Conservation (phyloP, 208 protist genomes). For the Trypanosoma conorhini region DNA sequence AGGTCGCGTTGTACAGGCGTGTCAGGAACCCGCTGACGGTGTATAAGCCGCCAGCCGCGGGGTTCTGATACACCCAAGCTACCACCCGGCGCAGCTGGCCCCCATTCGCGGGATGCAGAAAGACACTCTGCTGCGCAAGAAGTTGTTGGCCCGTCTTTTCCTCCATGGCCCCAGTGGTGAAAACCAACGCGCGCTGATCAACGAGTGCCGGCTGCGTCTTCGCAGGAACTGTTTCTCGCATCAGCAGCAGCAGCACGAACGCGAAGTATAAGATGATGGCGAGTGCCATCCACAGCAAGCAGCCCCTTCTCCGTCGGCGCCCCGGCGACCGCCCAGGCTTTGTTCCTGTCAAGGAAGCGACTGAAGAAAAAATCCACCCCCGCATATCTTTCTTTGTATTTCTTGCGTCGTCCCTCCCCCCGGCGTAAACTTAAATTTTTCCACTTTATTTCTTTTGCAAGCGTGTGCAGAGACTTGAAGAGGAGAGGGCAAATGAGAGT, state of each 20-base stretch:
- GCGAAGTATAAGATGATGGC: neutral
- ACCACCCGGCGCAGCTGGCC: neutral
- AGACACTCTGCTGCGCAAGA: neutral
- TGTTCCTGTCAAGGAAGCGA: neutral
- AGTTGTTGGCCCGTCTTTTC: neutral
- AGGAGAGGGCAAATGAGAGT: too few relatives aligned
- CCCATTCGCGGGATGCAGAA: neutral
- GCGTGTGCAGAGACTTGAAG: too few relatives aligned
- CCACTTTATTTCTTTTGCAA: too few relatives aligned
- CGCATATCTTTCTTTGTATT: too few relatives aligned
- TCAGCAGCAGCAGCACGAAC: neutral
- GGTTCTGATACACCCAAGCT: neutral
- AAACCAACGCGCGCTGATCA: neutral
- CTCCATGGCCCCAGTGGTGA: neutral
- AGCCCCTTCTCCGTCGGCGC: neutral
- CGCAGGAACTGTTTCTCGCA: too few relatives aligned
- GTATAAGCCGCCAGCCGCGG: neutral
- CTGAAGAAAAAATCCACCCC: too few relatives aligned
- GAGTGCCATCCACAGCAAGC: neutral
- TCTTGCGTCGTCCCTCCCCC: neutral
- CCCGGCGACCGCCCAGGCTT: neutral
- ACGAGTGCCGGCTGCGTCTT: neutral
- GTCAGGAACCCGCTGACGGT: conserved; percentile 24
- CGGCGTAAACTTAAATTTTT: too few relatives aligned
- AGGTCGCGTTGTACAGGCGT: conserved; percentile 13